A percentile compares a stretch with the other conserved stretches of the same genome.
These are phyloP conservation scores for Eurotiales sp. DNA, from an alignment of 2,329 filamentous ascomycete genomes.

Conservation along the genomic window DNA sequence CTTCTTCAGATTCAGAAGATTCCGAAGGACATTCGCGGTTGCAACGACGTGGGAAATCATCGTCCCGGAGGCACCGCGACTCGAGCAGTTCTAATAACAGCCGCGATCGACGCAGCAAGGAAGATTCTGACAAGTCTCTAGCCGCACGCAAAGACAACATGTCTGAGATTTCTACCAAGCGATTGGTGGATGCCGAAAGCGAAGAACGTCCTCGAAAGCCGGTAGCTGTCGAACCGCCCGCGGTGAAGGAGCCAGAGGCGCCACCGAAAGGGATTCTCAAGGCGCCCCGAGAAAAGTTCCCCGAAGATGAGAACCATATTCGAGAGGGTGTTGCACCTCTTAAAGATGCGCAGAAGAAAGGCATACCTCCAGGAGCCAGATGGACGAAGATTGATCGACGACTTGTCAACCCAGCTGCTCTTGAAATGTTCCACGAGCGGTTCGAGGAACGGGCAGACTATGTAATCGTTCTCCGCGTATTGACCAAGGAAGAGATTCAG, in stretches of 20 bases:
- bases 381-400: conserved; percentile 92
- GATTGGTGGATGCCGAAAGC: conserved; percentile 19
- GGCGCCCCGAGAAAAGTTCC: conserved; percentile 75
- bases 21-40: conserved; percentile 33
- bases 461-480: conserved; percentile 84
- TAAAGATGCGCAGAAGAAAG: conserved; percentile 72
- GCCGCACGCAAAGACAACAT: conserved; percentile 16
- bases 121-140: conserved; percentile 7
- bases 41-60: conserved; percentile 28
- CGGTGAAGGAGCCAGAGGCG: conserved; percentile 57
- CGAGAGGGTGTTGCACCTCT: conserved; percentile 91
- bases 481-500: conserved; percentile 87
- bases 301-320: conserved; percentile 77
- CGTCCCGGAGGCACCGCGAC: conserved; percentile 19
- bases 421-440: conserved; percentile 81
- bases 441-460: conserved; percentile 91
- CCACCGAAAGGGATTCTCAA: conserved; percentile 80
- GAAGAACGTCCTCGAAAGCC: conserved; percentile 24
- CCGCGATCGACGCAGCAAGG: conserved; percentile 18
- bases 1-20: conserved; percentile 22
- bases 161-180: conserved; percentile 16
- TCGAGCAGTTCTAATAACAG: conserved; percentile 25
- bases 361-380: conserved; percentile 72
- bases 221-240: conserved; percentile 24
- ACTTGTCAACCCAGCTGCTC: conserved; percentile 82